A percentile compares a stretch with the other conserved stretches of the same genome.
Conservation (phyloP, 1,139 yeast genomes). For the Geotrichum restrictum region DNA sequence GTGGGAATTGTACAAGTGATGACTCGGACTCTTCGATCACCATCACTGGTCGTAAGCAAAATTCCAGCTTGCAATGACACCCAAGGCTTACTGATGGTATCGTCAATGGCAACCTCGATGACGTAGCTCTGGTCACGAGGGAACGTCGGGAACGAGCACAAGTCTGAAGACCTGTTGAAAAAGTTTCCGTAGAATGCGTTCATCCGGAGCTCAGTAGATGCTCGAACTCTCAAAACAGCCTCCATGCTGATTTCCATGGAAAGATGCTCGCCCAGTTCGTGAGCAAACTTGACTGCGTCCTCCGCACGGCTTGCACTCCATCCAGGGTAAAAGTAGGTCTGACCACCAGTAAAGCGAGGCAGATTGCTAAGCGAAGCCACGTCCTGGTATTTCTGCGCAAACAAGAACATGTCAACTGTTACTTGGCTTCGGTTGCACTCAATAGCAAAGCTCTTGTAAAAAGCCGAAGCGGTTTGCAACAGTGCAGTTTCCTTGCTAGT, state of each 20-base stretch:
- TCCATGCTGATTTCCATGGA: conserved; percentile 89
- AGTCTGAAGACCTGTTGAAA: conserved; percentile 89
- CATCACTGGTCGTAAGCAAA: conserved; percentile 78
- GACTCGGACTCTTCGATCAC: conserved; percentile 92
- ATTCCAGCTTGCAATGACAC: conserved; percentile 89
- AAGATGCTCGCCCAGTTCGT: conserved; percentile 82
- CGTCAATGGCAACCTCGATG: conserved; percentile 83
- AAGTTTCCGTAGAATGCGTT: conserved; percentile 87
- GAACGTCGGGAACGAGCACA: conserved; percentile 95
- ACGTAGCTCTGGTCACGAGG: conserved; percentile 95
- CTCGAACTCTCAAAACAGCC: conserved; percentile 93
- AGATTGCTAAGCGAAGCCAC: conserved; percentile 87
- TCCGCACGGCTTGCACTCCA: conserved; percentile 80
- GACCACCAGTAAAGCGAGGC: conserved; percentile 94
- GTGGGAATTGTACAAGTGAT: conserved; percentile 87
- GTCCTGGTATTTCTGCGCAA: conserved; percentile 82
- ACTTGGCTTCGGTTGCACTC: conserved; percentile 91
- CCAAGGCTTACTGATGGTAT: conserved; percentile 71
- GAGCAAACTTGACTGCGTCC: conserved; percentile 81
- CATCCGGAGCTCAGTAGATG: conserved; percentile 85
- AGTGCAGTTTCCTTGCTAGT: conserved; percentile 82
- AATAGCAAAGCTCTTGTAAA: conserved; percentile 91
- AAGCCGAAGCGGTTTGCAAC: conserved; percentile 73
- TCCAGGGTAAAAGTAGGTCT: conserved; percentile 93
- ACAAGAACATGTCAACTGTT: conserved; percentile 86